Evolutionary conservation across 2,329 filamentous ascomycete genomes (phyloP).

Genomic region (Aspergillus proliferans): DNA sequence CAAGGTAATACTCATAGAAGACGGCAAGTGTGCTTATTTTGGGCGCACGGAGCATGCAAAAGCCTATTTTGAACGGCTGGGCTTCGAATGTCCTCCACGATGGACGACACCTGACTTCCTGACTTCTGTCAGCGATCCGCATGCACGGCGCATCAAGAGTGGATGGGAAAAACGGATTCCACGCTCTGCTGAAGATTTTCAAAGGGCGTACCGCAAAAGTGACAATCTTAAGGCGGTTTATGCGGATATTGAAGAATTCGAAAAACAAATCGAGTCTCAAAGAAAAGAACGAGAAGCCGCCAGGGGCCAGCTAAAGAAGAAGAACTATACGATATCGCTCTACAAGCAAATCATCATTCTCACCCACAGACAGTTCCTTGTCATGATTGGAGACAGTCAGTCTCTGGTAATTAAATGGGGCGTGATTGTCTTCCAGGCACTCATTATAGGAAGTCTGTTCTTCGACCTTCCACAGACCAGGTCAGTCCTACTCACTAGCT

Average conservation of each 20-base stretch:
- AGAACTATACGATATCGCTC: constrained; percentile 50
- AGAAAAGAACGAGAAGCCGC: constrained; percentile 35
- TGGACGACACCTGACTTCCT: constrained; percentile 72
- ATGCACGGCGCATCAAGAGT: constrained; percentile 51
- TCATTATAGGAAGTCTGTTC: constrained; percentile 47
- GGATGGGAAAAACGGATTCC: constrained; percentile 55
- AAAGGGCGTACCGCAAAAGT: constrained; percentile 46
- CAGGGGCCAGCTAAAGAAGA: constrained; percentile 38
- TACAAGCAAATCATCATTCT: constrained; percentile 46
- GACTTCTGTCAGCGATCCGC: constrained; percentile 63
- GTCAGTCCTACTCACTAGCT: constrained; percentile 9
- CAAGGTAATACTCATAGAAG: constrained; percentile 62
- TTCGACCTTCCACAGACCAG: constrained; percentile 49
- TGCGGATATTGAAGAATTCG: constrained; percentile 49
- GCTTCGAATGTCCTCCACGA: constrained; percentile 64
- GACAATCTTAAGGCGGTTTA: constrained; percentile 39
- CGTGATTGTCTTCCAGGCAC: constrained; percentile 40
- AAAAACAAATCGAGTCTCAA: constrained; percentile 41
- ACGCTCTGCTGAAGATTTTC: constrained; percentile 51
- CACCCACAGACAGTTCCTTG: constrained; percentile 50
- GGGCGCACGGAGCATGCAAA: constrained; percentile 59
- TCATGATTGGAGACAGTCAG: constrained; percentile 50
- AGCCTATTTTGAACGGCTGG: constrained; percentile 63
- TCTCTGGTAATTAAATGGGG: constrained; percentile 48
- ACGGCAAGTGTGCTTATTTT: constrained; percentile 66